Percentiles rank a stretch among this genome's conserved stretches.
phyloP scores from a whole-genome alignment of 169 alveolate species.

The Eimeria sp. region DNA sequence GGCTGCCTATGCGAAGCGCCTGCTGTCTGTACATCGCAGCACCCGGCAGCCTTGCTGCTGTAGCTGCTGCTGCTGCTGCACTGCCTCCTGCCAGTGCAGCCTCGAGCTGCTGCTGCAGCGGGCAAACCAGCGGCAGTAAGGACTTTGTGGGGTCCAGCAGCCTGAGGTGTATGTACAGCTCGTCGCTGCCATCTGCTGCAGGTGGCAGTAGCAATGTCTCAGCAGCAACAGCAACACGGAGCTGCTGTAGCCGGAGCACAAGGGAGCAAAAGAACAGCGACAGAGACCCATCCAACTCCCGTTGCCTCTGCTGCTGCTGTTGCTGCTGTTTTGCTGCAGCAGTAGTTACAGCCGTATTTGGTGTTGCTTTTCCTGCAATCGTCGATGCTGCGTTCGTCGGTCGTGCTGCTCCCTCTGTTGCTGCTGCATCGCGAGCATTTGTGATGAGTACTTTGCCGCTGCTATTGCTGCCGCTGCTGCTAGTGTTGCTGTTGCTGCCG shows the following conservation, averaged over 20 bases:
- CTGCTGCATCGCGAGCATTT: background rate
- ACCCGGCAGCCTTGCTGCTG: conserved; percentile 22
- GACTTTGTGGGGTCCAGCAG: conserved; percentile 52
- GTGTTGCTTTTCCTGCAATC: background rate
- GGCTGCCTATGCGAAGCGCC: conserved; percentile 31
- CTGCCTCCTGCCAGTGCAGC: background rate
- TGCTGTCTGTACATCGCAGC: conserved; percentile 37
- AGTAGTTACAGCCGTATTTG: background rate
- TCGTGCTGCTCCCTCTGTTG: background rate
- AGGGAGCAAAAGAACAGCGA: too few relatives aligned
- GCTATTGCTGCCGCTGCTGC: conserved; percentile 21
- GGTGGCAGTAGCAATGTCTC: conserved; percentile 43
- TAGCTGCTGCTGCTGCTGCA: background rate
- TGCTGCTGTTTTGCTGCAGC: background rate
- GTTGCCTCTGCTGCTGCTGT: too few relatives aligned
- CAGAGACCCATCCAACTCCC: too few relatives aligned
- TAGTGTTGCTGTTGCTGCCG: conserved; percentile 32
- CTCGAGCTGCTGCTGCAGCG: conserved; percentile 46
- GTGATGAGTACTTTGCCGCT: background rate
- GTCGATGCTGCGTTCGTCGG: background rate
- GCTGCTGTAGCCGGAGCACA: too few relatives aligned
- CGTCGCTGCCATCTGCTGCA: conserved; percentile 34
- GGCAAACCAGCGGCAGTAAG: background rate
- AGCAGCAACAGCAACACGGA: conserved; percentile 48
- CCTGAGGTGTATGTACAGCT: conserved; percentile 34